Conservation (phyloP, 129 eudicot genomes). For the Heracleum sosnowskyi region DNA sequence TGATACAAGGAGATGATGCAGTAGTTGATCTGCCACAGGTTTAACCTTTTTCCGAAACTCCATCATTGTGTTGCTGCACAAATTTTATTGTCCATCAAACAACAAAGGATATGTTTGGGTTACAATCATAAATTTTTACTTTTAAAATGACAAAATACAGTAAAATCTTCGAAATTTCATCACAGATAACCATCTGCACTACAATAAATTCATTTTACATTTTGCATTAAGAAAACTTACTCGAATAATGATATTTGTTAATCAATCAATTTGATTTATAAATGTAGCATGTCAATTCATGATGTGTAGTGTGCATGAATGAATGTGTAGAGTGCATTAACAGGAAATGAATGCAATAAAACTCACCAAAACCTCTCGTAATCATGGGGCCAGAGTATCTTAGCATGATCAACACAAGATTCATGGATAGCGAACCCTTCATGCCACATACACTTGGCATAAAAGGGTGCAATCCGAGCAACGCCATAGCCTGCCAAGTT, state of each 20-base stretch:
- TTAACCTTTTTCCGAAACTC: constrained; percentile 46
- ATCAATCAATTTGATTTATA: too few relatives aligned
- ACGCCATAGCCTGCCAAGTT: constrained; percentile 63
- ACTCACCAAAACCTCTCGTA: constrained; percentile 55
- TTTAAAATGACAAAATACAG: neutral
- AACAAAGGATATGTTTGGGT: neutral
- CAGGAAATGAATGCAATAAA: constrained; percentile 31
- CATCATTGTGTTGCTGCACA: constrained; percentile 47
- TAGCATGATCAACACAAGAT: constrained; percentile 54
- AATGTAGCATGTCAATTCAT: neutral
- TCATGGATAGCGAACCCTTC: constrained; percentile 71
- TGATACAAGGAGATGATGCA: constrained; percentile 40
- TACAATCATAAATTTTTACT: neutral
- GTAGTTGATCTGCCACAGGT: constrained; percentile 32
- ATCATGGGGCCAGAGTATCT: constrained; percentile 63
- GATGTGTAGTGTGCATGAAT: too few relatives aligned
- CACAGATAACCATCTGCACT: neutral
- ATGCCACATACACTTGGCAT: constrained; percentile 62
- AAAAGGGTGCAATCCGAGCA: constrained; percentile 45
- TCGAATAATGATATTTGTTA: too few relatives aligned
- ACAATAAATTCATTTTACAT: too few relatives aligned
- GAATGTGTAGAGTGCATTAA: too few relatives aligned
- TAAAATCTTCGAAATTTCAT: neutral
- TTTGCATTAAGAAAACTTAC: too few relatives aligned
- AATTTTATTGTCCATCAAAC: neutral